These are phyloP conservation scores for Ceriops zippeliana DNA, from an alignment of 345 rosid species.

Conservation along the genomic window DNA sequence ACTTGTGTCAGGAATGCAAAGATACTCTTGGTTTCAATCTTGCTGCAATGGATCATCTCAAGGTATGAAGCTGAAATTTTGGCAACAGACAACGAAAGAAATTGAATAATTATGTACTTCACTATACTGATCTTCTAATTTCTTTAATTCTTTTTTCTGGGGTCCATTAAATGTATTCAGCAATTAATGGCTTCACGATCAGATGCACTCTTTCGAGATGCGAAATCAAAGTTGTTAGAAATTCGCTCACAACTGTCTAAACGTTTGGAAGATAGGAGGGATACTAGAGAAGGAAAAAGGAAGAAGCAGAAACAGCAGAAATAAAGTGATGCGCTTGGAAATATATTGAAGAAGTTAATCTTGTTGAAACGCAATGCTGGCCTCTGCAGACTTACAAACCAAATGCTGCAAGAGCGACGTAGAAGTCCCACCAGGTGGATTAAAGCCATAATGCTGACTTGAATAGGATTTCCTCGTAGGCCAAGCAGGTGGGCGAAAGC, in stretches of 20 bases:
- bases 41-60: constrained; percentile 94
- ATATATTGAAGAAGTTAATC: background rate
- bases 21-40: constrained; percentile 88
- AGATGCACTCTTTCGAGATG: constrained; percentile 79
- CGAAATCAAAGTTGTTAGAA: constrained; percentile 53
- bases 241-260: constrained; percentile 28
- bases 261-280: constrained; percentile 22
- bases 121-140: background rate
- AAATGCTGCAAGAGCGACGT: background rate
- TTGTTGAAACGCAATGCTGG: background rate
- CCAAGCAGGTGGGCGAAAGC: background rate
- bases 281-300: constrained; percentile 21
- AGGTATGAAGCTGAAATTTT: constrained; percentile 36
- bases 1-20: constrained; percentile 62
- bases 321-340: constrained; percentile 3
- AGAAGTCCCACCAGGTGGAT: background rate
- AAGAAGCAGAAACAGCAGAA: constrained; percentile 24
- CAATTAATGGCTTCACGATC: constrained; percentile 88
- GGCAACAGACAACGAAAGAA: background rate
- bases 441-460: background rate
- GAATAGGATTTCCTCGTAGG: background rate
- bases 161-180: constrained; percentile 30
- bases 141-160: background rate
- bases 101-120: background rate
- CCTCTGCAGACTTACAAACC: background rate